These are phyloP conservation scores for Cucurbita maxima DNA, from an alignment of 306 rosid species.

Conservation along the genomic window DNA sequence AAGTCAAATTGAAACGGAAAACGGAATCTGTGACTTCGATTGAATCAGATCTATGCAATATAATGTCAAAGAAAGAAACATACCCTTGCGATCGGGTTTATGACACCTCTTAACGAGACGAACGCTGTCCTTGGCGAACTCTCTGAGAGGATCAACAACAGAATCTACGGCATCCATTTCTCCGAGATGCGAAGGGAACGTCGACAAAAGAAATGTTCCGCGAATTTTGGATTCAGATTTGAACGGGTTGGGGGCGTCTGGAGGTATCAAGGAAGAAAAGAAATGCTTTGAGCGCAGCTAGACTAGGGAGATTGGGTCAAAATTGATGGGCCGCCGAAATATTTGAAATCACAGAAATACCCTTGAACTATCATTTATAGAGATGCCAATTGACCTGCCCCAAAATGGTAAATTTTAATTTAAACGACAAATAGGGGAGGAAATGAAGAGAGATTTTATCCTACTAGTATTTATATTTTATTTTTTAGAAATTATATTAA, in stretches of 20 bases:
- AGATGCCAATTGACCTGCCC: too few species aligned
- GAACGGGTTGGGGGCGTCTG: background rate
- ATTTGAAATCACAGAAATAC: background rate
- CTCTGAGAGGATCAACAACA: constrained; percentile 40
- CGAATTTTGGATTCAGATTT: background rate
- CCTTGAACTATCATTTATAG: background rate
- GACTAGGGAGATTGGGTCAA: constrained; percentile 2
- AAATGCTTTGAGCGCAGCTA: background rate
- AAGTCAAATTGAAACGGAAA: background rate
- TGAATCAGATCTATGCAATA: background rate
- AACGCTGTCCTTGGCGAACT: constrained; percentile 40
- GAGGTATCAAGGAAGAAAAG: background rate
- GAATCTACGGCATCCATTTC: constrained; percentile 38
- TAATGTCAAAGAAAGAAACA: background rate
- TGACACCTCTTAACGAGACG: constrained; percentile 46
- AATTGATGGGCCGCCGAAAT: background rate
- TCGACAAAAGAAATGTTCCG: background rate
- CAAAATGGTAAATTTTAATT: too few species aligned
- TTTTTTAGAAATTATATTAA: too few species aligned
- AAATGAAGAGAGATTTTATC: too few species aligned
- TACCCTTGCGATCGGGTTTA: constrained; percentile 45
- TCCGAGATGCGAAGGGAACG: background rate
- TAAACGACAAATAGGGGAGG: too few species aligned
- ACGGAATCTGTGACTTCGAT: background rate
- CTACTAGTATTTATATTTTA: too few species aligned